phyloP scores from a whole-genome alignment of 768 basidiomycete genomes.

The Boletus huronensis region DNA sequence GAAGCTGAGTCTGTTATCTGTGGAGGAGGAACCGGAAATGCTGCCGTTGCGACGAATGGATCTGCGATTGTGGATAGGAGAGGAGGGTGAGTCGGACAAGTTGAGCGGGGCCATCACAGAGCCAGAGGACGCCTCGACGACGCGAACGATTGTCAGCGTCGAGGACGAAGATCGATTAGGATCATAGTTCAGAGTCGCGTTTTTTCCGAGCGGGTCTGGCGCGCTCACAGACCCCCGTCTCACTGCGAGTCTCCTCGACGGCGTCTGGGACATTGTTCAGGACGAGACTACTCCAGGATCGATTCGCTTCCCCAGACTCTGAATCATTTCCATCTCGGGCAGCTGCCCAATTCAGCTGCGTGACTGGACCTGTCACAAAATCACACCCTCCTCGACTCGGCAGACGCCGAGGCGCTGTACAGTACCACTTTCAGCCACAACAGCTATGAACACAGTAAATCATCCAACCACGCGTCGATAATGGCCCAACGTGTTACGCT shows the following conservation, averaged over 20 bases:
- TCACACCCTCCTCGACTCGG: conserved; percentile 5
- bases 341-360: conserved; percentile 5
- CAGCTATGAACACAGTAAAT: neutral
- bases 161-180: conserved; percentile 55
- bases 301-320: neutral
- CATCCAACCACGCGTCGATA: conserved; percentile 16
- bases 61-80: conserved; percentile 28
- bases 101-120: conserved; percentile 15
- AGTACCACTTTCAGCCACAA: conserved; percentile 25
- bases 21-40: conserved; percentile 26
- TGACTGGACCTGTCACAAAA: neutral
- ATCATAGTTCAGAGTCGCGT: conserved; percentile 50
- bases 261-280: conserved; percentile 17
- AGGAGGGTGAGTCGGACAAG: conserved; percentile 26
- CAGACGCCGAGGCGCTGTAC: conserved; percentile 19
- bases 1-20: conserved; percentile 50
- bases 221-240: conserved; percentile 70
- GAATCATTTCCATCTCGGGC: neutral
- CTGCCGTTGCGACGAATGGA: conserved; percentile 32
- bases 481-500: conserved; percentile 99
- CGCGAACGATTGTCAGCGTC: conserved; percentile 73
- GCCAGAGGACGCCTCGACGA: conserved; percentile 34
- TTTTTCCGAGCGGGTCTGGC: conserved; percentile 61
- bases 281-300: neutral
- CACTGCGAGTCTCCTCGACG: conserved; percentile 38